phyloP scores from a whole-genome alignment of 306 rosid genomes.

The Abrus pulchellus region DNA sequence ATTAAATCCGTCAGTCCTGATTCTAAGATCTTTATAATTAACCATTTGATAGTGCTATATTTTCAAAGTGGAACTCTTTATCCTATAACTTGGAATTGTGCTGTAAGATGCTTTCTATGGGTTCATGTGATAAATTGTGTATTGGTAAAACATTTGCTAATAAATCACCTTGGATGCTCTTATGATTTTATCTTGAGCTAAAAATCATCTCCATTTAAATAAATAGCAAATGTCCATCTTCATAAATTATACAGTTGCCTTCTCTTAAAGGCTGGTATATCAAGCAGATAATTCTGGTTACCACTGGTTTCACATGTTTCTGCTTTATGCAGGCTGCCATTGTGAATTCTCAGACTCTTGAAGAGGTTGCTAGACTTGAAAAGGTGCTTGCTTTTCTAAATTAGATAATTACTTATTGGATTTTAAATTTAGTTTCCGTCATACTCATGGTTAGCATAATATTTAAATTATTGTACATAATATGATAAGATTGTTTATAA shows the following conservation, averaged over 20 bases:
- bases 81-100: too few species aligned
- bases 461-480: conserved; percentile 29
- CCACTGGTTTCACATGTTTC: conserved; percentile 43
- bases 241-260: neutral
- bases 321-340: conserved; percentile 85
- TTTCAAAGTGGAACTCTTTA: too few species aligned
- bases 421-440: conserved; percentile 3
- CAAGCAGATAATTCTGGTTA: conserved; percentile 28
- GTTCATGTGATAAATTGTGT: too few species aligned
- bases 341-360: conserved; percentile 96
- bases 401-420: neutral
- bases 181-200: neutral
- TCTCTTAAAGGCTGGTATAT: conserved; percentile 10
- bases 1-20: too few species aligned
- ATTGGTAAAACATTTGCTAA: too few species aligned
- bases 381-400: conserved; percentile 66
- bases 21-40: too few species aligned
- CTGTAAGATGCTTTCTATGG: too few species aligned
- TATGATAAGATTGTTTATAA: conserved; percentile 1
- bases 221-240: neutral
- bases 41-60: too few species aligned
- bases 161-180: neutral
- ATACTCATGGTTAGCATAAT: conserved; percentile 15
- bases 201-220: neutral
- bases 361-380: conserved; percentile 99